Base-by-base conservation (phyloP, 257 asterid species). In the Cruciata laevipes region DNA sequence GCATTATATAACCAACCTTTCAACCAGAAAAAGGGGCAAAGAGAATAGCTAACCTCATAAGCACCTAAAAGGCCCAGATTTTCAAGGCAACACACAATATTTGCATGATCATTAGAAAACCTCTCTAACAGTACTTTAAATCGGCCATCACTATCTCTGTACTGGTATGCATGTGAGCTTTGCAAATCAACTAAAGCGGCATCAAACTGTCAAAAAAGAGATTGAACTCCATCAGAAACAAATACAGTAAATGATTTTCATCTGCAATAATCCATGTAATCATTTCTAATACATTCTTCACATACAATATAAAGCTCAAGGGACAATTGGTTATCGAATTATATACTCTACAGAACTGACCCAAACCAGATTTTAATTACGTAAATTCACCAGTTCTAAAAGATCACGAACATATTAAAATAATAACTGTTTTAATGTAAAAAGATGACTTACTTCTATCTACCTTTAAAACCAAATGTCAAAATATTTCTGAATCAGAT, bases 11-110 rank as follows among this genome's bases (percentile, higher is more conserved):
- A 59, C n/a, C 16, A 47, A n/a, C n/a, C n/a, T n/a, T n/a, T 7
- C 55, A 11, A 58, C n/a, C n/a, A 24, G 35, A 40, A 20, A 30
- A 56, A 30, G 23, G n/a, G 61, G 35, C n/a, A 25, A 53, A 10
- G 62, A 35, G 13, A 37, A 13, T 40, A 51, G 63, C 76, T 25
- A 79, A 91, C 98, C 95, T 91, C 98, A 71, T 76, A 78, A 44
- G 90, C 91, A 81, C 96, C 84, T 52, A 87, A 16, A 69, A 87
- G 83, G 69, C 98, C 98, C 47, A 91, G 94, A 87, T 83, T 85
- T 38, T 87, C 86, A 49, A 91, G 90, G 89, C 95, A 85, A 72
- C 78, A 83, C 74, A 80, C 32, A 74, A 89, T 84, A 59, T 77
- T 75, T 20, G 78, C 76, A 81, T 78, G 83, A 74, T 79, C 85